These are phyloP conservation scores for Komagataella populi DNA, from an alignment of 805 yeast genomes.

Conservation along the genomic window DNA sequence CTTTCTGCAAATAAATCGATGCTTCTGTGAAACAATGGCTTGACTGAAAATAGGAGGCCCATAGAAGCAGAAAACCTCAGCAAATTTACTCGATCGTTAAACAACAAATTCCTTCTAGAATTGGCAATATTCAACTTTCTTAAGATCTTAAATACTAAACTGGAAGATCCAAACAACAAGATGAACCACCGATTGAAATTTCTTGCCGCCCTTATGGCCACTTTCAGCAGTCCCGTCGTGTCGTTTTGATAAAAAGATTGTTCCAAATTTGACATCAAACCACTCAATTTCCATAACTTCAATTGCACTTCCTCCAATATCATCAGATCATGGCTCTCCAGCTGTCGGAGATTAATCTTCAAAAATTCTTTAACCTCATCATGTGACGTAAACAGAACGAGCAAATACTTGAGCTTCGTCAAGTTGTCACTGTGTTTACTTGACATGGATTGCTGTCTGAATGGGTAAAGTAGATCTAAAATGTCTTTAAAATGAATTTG, in stretches of 20 bases:
- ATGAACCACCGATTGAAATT: not conserved
- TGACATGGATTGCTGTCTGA: not conserved
- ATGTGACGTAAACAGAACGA: not conserved
- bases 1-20: not conserved
- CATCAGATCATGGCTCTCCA: not conserved
- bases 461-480: not conserved
- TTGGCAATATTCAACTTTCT: not conserved
- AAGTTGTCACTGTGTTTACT: not conserved
- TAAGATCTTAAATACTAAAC: not conserved
- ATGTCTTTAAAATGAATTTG: not conserved
- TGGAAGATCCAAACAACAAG: not conserved
- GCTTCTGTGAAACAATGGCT: constrained; percentile 3
- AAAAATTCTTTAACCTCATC: not conserved
- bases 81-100: not conserved
- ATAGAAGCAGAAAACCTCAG: constrained; percentile 4
- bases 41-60: constrained; percentile 6
- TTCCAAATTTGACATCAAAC: not conserved
- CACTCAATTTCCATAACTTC: not conserved
- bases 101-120: not conserved
- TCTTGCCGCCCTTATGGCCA: not conserved
- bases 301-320: not conserved
- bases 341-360: not conserved
- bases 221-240: not conserved
- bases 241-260: not conserved
- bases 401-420: not conserved